phyloP scores from a whole-genome alignment of 805 yeast species.

The Metschnikowia kunwiensis region DNA sequence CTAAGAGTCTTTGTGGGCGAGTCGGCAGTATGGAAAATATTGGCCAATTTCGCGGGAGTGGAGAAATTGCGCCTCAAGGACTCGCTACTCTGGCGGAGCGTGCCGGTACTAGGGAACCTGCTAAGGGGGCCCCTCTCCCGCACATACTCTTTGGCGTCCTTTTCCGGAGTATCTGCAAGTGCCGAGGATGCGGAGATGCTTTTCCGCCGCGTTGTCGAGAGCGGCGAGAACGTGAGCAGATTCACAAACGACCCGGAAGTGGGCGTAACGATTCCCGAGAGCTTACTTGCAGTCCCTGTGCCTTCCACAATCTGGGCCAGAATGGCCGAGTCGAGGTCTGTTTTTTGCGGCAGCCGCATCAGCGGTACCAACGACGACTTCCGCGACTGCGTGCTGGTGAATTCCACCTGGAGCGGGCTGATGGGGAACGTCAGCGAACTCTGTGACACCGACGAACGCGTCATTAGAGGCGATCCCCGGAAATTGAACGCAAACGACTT shows the following conservation, averaged over 20 bases:
- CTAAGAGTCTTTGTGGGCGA: constrained; percentile 1
- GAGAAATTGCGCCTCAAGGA: constrained; percentile 7
- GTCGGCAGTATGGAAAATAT: constrained; percentile 4
- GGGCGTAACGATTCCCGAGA: no score
- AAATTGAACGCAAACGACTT: constrained; percentile 12
- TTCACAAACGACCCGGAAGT: constrained; percentile 8
- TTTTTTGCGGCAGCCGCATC: constrained; percentile 17
- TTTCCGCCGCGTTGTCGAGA: constrained; percentile 11
- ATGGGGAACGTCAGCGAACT: constrained; percentile 16
- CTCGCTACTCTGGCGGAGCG: constrained; percentile 1
- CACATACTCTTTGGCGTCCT: background rate
- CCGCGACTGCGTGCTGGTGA: constrained; percentile 32
- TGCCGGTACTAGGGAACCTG: constrained; percentile 3
- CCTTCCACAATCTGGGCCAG: no score
- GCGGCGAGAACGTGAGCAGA: constrained; percentile 13
- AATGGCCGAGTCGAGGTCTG: background rate
- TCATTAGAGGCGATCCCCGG: constrained; percentile 10
- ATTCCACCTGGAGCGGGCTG: constrained; percentile 15
- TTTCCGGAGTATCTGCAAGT: background rate
- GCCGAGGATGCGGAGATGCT: constrained; percentile 9
- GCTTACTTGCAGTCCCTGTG: no score
- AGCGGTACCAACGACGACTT: constrained; percentile 41
- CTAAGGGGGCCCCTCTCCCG: background rate
- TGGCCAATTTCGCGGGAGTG: constrained; percentile 8
- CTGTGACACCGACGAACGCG: constrained; percentile 10